Evolutionary conservation across 2,329 filamentous ascomycete genomes (phyloP), one percentile per base, ranked within the genome.

Genomic region (Cladophialophora carrionii): DNA sequence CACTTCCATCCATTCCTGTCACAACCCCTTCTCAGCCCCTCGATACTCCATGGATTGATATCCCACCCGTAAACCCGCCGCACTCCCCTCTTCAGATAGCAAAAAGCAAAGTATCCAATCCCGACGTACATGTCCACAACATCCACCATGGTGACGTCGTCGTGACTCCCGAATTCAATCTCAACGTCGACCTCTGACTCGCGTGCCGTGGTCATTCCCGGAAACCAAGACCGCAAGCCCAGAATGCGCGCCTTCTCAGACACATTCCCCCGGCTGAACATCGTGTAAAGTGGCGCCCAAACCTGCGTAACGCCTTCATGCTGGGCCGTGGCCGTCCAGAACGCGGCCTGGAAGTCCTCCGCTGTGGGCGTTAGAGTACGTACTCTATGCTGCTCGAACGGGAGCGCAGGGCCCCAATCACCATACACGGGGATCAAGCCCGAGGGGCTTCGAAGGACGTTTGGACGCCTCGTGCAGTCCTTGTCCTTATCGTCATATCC

Each of bases 91-190:
- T 81, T 83, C 6, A 88, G 84, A 77, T 96, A 97, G 34, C 87
- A 90, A 73, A 97, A 96, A 3, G 90, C 86, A 77, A 98, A 97
- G 78, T 97, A 97, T 4, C 94, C 94, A 69, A 97, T 96, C 0
- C 94, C 94, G 0, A 90, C 91, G 78, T 96, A 97, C 65, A 98
- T 79, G 76, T 98, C 94, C 0, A 96, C 85, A 0, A 81, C 80
- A 57, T 76, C 75, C 22, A 77, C 73, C 29, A 76, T 73, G 7
- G 60, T 58, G 12, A 66, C 71, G 32, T 32, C 62, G 71, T 73
- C 73, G 26, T 58, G 66, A 14, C 32, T 7, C 17, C 2, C 52
- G 49, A 76, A 66, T 26, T 71, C 72, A 17, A 29, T 6, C 26
- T 29, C 26, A 29, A 3, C 17, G 6, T 43, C 37, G 5, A n/a